Percentiles rank a stretch among this genome's conserved stretches.
These are phyloP conservation scores for Polyporus arcularius DNA, from an alignment of 768 basidiomycete species.

Conservation along the genomic window DNA sequence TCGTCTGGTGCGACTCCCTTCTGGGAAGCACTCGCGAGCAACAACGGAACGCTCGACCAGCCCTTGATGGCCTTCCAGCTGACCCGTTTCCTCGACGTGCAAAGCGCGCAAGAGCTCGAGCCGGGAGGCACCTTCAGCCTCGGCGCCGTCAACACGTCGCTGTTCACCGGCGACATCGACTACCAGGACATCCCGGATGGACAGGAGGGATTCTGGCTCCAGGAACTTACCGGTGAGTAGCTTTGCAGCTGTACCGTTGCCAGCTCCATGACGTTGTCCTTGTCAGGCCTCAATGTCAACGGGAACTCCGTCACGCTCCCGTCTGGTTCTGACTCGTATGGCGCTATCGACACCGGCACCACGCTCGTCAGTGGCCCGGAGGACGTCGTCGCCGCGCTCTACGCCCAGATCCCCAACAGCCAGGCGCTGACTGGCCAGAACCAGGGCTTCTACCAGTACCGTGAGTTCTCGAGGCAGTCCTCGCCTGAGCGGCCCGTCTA, in stretches of 20 bases:
- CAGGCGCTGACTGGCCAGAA: slow-evolving; percentile 62
- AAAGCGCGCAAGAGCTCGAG: slow-evolving; percentile 43
- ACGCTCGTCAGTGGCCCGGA: slow-evolving; percentile 89
- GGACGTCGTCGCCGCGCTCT: slow-evolving; percentile 60
- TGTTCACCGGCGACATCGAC: slow-evolving; percentile 86
- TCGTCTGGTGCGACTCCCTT: slow-evolving; percentile 73
- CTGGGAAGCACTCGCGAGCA: slow-evolving; percentile 75
- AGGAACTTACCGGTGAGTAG: slow-evolving; percentile 59
- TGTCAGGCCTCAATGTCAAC: slow-evolving; percentile 61
- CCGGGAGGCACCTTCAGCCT: slow-evolving; percentile 74
- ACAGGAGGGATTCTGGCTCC: slow-evolving; percentile 75
- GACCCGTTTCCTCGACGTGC: slow-evolving; percentile 49
- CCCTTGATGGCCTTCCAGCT: slow-evolving; percentile 86
- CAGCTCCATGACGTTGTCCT: neutral
- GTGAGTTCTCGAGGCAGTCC: slow-evolving; percentile 36
- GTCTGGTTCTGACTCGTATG: slow-evolving; percentile 49
- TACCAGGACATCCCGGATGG: slow-evolving; percentile 63
- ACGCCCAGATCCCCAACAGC: slow-evolving; percentile 73
- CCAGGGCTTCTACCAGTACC: slow-evolving; percentile 82
- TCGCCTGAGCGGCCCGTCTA: neutral
- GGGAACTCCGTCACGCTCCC: slow-evolving; percentile 51
- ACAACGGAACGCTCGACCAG: slow-evolving; percentile 56
- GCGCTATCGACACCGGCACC: slow-evolving; percentile 96
- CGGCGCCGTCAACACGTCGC: slow-evolving; percentile 65
- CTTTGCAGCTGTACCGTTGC: neutral